phyloP scores from a whole-genome alignment of 306 rosid genomes.

The Vigna unguiculata region DNA sequence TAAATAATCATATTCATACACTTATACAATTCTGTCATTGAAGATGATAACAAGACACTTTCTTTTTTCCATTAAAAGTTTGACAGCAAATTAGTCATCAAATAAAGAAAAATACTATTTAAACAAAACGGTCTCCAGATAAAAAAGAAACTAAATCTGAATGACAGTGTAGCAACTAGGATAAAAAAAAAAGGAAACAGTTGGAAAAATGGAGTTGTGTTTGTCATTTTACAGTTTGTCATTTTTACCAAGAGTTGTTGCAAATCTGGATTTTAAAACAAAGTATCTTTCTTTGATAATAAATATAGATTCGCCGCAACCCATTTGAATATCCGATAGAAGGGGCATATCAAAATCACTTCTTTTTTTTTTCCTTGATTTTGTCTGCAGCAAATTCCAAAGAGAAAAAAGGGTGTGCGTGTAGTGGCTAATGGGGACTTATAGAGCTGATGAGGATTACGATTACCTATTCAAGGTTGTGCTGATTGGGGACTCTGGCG shows the following conservation, averaged over 20 bases:
- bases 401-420: constrained; percentile 24
- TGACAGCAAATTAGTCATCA: background rate
- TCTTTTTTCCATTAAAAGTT: background rate
- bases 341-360: background rate
- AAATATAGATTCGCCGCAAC: constrained; percentile 26
- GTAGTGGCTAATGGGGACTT: constrained; percentile 67
- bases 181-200: background rate
- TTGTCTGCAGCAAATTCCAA: constrained; percentile 42
- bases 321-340: constrained; percentile 37
- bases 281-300: background rate
- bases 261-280: constrained; percentile 37
- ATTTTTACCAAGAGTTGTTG: constrained; percentile 31
- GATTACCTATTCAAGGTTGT: constrained; percentile 87
- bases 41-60: background rate
- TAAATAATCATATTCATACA: background rate
- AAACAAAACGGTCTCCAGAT: background rate
- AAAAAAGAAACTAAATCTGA: background rate
- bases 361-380: constrained; percentile 35
- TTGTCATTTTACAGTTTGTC: background rate
- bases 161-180: background rate
- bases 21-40: background rate
- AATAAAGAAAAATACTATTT: background rate
- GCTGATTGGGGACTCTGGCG: constrained; percentile 87
- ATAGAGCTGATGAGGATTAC: constrained; percentile 85
- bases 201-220: background rate